These are phyloP conservation scores for Vanrija pseudolonga DNA, from an alignment of 1,284 basidiomycete genomes.

Conservation along the genomic window DNA sequence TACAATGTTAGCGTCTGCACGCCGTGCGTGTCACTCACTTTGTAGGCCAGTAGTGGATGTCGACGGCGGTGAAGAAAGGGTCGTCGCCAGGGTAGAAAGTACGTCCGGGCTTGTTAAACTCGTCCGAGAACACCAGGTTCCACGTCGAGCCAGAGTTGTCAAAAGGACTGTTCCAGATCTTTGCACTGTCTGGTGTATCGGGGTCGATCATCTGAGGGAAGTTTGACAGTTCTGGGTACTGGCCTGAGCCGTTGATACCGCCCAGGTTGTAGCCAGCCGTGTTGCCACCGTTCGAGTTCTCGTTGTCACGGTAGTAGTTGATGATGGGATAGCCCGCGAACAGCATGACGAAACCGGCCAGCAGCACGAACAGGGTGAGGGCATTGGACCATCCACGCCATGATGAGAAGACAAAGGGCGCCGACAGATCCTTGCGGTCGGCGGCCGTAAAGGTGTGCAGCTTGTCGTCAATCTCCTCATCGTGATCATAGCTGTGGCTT, in stretches of 20 bases:
- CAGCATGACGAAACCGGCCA: constrained; percentile 55
- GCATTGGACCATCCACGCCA: constrained; percentile 55
- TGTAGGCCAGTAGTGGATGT: constrained; percentile 55
- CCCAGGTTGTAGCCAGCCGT: constrained; percentile 62
- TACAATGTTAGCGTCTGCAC: constrained; percentile 2
- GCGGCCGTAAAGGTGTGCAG: constrained; percentile 56
- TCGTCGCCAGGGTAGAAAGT: constrained; percentile 54
- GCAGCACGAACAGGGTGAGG: constrained; percentile 52
- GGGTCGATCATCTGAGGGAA: constrained; percentile 64
- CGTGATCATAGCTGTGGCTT: constrained; percentile 8
- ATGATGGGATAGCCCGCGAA: constrained; percentile 78
- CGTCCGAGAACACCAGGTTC: constrained; percentile 76
- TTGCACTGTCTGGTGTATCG: constrained; percentile 60
- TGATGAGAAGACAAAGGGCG: constrained; percentile 50
- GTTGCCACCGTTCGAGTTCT: constrained; percentile 14
- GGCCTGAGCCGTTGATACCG: constrained; percentile 71
- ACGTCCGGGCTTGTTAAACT: constrained; percentile 69
- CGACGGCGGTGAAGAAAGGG: constrained; percentile 53
- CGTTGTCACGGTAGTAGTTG: constrained; percentile 53
- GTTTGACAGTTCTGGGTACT: constrained; percentile 55
- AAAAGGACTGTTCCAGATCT: constrained; percentile 53
- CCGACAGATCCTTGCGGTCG: constrained; percentile 26
- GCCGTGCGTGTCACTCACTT: constrained; percentile 24
- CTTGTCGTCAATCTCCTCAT: constrained; percentile 54
- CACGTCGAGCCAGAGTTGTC: constrained; percentile 65